Conservation (phyloP, 768 basidiomycete genomes). For the Sutorius australiensis region DNA sequence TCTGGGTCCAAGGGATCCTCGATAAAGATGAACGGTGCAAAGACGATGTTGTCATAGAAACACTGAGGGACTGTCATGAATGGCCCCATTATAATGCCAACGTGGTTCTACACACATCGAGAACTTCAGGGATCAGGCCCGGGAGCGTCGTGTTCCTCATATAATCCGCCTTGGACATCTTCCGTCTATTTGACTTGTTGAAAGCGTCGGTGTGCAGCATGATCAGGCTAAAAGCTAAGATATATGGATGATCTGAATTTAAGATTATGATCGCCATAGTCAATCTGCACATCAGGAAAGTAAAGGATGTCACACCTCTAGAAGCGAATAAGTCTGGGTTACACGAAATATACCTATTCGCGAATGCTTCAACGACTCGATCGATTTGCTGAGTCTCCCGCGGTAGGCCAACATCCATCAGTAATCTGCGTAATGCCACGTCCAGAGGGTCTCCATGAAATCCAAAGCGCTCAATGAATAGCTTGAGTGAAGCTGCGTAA, state of each 20-base stretch:
- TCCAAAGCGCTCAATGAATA: conserved; percentile 73
- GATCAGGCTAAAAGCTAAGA: conserved; percentile 94
- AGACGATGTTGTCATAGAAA: conserved; percentile 95
- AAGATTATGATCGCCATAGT: neutral
- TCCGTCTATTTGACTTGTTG: conserved; percentile 95
- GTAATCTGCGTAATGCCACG: conserved; percentile 80
- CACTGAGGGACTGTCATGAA: conserved; percentile 46
- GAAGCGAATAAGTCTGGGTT: conserved; percentile 78
- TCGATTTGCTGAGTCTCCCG: conserved; percentile 99
- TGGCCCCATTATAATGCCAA: neutral
- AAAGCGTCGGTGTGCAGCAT: conserved; percentile 99
- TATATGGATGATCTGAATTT: conserved; percentile 81
- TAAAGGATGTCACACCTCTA: conserved; percentile 49
- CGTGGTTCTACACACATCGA: conserved; percentile 60
- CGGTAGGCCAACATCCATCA: conserved; percentile 91
- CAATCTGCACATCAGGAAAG: neutral
- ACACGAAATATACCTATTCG: conserved; percentile 75
- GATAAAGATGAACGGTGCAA: conserved; percentile 94
- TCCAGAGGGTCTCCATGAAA: conserved; percentile 83
- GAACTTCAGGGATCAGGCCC: conserved; percentile 74
- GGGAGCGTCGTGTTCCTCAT: conserved; percentile 88
- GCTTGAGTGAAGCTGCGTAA: conserved; percentile 60
- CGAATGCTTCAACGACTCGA: conserved; percentile 94
- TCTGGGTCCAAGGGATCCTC: conserved; percentile 81
- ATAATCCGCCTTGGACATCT: conserved; percentile 96